Percentiles rank a stretch among this genome's conserved stretches.
phyloP scores from a whole-genome alignment of 2,329 filamentous ascomycete species.

The Paramyrothecium sp. region DNA sequence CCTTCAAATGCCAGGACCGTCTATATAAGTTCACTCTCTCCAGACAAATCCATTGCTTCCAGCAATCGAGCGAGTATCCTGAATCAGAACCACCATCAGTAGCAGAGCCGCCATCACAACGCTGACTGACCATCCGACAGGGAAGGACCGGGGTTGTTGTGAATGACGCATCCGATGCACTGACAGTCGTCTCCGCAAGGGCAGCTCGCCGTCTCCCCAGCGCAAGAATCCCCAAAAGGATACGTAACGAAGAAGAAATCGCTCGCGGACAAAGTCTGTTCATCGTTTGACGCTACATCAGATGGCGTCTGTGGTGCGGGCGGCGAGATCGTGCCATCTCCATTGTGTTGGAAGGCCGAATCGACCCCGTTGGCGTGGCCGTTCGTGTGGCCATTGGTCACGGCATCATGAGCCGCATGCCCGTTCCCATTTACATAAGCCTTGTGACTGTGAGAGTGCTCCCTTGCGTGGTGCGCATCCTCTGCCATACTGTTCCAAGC shows the following conservation, averaged over 20 bases:
- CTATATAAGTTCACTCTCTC: too few relatives aligned
- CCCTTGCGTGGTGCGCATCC: conserved; percentile 20
- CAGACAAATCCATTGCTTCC: too few relatives aligned
- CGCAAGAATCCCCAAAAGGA: conserved; percentile 45
- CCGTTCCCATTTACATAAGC: conserved; percentile 19
- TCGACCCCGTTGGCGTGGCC: conserved; percentile 14
- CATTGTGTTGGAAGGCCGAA: conserved; percentile 6
- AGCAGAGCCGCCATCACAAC: background rate
- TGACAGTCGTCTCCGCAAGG: conserved; percentile 60
- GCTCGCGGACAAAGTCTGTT: conserved; percentile 47
- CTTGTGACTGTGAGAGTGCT: conserved; percentile 15
- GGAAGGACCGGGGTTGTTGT: conserved; percentile 30
- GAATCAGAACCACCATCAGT: too few relatives aligned
- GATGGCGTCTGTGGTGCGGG: conserved; percentile 44
- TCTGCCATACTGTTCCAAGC: conserved; percentile 42
- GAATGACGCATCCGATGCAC: conserved; percentile 57
- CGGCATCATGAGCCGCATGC: conserved; percentile 16
- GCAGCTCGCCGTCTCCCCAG: conserved; percentile 48
- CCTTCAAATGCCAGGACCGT: too few relatives aligned
- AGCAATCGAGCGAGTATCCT: too few relatives aligned
- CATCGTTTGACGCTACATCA: conserved; percentile 47
- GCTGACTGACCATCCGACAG: conserved; percentile 6
- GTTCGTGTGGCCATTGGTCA: conserved; percentile 15
- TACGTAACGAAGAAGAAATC: conserved; percentile 62
- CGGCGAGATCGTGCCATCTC: conserved; percentile 33